phyloP scores from a whole-genome alignment of 2,329 filamentous ascomycete species.

The Cladobotryum protrusum region DNA sequence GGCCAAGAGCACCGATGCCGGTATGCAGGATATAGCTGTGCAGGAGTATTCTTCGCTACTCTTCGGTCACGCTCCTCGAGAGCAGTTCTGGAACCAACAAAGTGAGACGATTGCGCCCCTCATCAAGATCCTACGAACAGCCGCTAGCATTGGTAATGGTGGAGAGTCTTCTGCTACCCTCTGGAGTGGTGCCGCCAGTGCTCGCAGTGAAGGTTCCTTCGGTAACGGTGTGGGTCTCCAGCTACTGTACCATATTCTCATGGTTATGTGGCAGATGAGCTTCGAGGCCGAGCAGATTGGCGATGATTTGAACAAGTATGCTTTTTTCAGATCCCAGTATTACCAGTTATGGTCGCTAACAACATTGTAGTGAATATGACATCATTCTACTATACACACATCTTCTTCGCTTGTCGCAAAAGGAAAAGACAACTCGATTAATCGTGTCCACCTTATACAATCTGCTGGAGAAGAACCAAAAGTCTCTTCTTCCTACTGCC shows the following conservation, averaged over 20 bases:
- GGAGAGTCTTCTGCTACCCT: conserved; percentile 53
- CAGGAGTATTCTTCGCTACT: conserved; percentile 84
- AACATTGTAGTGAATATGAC: conserved; percentile 71
- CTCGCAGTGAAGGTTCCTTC: conserved; percentile 51
- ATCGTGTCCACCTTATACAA: conserved; percentile 86
- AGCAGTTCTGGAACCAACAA: conserved; percentile 86
- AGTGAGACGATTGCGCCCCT: conserved; percentile 79
- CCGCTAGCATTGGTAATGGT: conserved; percentile 65
- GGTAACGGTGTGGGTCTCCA: conserved; percentile 87
- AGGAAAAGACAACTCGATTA: conserved; percentile 94
- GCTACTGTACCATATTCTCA: conserved; percentile 84
- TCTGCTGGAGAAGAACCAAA: conserved; percentile 63
- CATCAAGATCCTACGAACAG: conserved; percentile 73
- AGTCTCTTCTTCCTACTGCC: conserved; percentile 74
- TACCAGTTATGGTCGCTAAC: conserved; percentile 13
- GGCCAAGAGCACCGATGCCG: conserved; percentile 78
- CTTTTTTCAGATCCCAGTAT: conserved; percentile 8
- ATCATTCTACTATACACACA: conserved; percentile 89
- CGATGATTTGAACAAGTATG: conserved; percentile 78
- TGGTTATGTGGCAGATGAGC: conserved; percentile 94
- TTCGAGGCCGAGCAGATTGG: conserved; percentile 75
- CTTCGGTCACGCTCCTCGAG: conserved; percentile 64
- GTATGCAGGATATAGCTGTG: conserved; percentile 91
- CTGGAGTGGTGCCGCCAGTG: conserved; percentile 50
- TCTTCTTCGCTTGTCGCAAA: conserved; percentile 83